phyloP scores from a whole-genome alignment of 2,329 filamentous ascomycete species.

The Neospermospora avenae region DNA sequence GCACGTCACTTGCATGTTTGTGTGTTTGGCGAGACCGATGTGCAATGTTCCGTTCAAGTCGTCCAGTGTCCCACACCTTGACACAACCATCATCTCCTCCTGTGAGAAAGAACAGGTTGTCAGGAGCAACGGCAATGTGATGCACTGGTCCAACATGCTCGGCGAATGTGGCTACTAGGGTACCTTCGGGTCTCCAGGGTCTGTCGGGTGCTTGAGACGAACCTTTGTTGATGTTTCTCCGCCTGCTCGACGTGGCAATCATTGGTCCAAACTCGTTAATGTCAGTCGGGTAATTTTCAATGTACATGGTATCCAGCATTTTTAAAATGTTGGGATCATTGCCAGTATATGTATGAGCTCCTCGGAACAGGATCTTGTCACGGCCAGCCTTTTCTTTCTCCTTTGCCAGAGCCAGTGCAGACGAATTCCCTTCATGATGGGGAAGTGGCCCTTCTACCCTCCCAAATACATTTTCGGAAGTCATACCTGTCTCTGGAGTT shows the following conservation, averaged over 20 bases:
- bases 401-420: conserved; percentile 38
- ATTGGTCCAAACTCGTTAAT: conserved; percentile 73
- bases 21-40: conserved; percentile 86
- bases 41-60: conserved; percentile 87
- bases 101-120: conserved; percentile 93
- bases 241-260: conserved; percentile 64
- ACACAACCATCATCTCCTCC: conserved; percentile 88
- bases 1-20: conserved; percentile 66
- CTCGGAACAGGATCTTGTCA: conserved; percentile 48
- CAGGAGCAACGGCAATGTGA: conserved; percentile 76
- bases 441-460: conserved; percentile 53
- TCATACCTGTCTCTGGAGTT: conserved; percentile 61
- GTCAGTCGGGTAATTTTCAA: conserved; percentile 65
- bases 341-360: conserved; percentile 80
- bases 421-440: conserved; percentile 33
- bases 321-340: conserved; percentile 67
- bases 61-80: conserved; percentile 87
- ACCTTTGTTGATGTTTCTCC: conserved; percentile 44
- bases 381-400: conserved; percentile 36
- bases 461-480: conserved; percentile 61
- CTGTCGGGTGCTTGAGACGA: conserved; percentile 41
- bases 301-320: conserved; percentile 82
- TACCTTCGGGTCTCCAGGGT: conserved; percentile 80
- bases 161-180: conserved; percentile 80
- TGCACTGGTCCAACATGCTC: conserved; percentile 84